phyloP scores from a whole-genome alignment of 2,329 filamentous ascomycete genomes.

The Alternaria longipes region DNA sequence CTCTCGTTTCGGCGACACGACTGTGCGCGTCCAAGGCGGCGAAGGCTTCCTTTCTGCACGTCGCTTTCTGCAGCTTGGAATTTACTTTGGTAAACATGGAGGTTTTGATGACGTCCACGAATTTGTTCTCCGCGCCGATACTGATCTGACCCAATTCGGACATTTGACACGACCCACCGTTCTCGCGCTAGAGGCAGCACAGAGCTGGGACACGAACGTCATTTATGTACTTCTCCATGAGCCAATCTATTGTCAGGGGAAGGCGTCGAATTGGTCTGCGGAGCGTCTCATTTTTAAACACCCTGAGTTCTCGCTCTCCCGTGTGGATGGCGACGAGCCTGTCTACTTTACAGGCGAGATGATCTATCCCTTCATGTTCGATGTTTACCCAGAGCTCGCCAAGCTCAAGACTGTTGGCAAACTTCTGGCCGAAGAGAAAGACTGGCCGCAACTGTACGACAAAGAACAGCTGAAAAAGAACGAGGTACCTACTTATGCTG shows the following conservation, averaged over 20 bases:
- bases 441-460: constrained; percentile 83
- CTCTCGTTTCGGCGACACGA: constrained; percentile 62
- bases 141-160: constrained; percentile 79
- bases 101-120: constrained; percentile 54
- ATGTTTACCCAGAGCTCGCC: constrained; percentile 79
- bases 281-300: constrained; percentile 66
- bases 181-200: constrained; percentile 70
- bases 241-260: constrained; percentile 81
- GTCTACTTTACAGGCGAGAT: constrained; percentile 92
- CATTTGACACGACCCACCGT: constrained; percentile 78
- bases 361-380: constrained; percentile 87
- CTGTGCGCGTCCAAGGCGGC: constrained; percentile 74
- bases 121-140: constrained; percentile 73
- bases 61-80: constrained; percentile 79
- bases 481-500: constrained; percentile 84
- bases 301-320: constrained; percentile 55
- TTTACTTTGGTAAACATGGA: constrained; percentile 78
- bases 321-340: constrained; percentile 57
- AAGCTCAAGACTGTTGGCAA: constrained; percentile 74
- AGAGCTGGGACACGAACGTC: constrained; percentile 77
- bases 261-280: constrained; percentile 77
- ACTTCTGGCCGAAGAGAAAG: constrained; percentile 70
- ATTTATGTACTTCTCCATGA: constrained; percentile 91
- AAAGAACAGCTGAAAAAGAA: constrained; percentile 76
- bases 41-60: constrained; percentile 73